A percentile compares a stretch with the other conserved stretches of the same genome.
Evolutionary conservation across 257 asterid genomes (phyloP).

Genomic region (Lycium barbarum): DNA sequence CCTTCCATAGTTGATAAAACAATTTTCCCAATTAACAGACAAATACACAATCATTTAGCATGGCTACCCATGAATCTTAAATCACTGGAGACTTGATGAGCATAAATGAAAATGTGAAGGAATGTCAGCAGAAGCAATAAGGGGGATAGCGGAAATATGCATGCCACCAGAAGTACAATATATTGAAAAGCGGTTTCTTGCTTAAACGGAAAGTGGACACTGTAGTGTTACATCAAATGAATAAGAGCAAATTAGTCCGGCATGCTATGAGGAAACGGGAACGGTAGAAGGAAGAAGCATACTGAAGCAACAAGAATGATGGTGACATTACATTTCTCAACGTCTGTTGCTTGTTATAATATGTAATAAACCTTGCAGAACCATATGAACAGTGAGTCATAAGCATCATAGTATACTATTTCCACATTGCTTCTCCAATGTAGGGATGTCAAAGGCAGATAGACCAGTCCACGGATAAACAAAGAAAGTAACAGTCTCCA

Average conservation of each 20-base stretch:
- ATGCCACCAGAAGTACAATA: slow-evolving; percentile 18
- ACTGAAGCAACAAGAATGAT: slow-evolving; percentile 13
- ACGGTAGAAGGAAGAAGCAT: background rate
- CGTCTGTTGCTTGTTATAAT: slow-evolving; percentile 11
- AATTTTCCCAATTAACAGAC: slow-evolving; percentile 22
- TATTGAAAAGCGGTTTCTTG: slow-evolving; percentile 17
- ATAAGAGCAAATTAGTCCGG: background rate
- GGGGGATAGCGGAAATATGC: background rate
- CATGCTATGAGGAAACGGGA: slow-evolving; percentile 16
- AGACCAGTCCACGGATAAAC: slow-evolving; percentile 14
- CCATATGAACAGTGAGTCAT: slow-evolving; percentile 7
- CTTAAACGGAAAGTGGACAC: background rate
- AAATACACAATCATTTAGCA: background rate
- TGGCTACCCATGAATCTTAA: background rate
- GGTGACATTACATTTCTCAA: slow-evolving; percentile 24
- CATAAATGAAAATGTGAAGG: background rate
- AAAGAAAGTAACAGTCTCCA: background rate
- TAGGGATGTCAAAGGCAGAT: slow-evolving; percentile 17
- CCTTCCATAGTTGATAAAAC: slow-evolving; percentile 48
- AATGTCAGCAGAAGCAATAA: slow-evolving; percentile 10
- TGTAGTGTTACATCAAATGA: slow-evolving; percentile 16
- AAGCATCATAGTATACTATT: slow-evolving; percentile 20
- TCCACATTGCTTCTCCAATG: slow-evolving; percentile 21
- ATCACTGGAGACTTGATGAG: background rate
- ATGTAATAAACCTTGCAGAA: slow-evolving; percentile 10